Evolutionary conservation across 2,329 filamentous ascomycete genomes (phyloP).

Genomic region (Bimuria novae-zelandiae): DNA sequence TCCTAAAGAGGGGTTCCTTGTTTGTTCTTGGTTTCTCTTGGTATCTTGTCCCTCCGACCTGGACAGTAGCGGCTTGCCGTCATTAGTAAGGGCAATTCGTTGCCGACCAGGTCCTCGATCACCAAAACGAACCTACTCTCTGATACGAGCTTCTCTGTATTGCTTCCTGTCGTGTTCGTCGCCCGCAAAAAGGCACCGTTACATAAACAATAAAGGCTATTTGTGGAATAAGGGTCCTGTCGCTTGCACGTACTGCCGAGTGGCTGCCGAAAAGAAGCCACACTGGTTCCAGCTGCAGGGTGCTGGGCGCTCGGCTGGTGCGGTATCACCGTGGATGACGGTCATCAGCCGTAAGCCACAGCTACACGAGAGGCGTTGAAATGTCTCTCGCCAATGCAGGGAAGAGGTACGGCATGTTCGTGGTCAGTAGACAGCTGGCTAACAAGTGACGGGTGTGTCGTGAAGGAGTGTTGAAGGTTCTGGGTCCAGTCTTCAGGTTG

Average conservation of each 20-base stretch:
- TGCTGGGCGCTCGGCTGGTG: background rate
- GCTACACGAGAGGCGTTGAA: background rate
- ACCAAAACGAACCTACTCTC: background rate
- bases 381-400: background rate
- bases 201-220: background rate
- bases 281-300: background rate
- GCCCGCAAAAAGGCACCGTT: background rate
- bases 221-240: background rate
- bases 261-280: background rate
- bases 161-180: background rate
- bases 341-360: slow-evolving; percentile 2
- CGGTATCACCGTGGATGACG: background rate
- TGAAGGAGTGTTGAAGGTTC: background rate
- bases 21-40: background rate
- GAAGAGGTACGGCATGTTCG: slow-evolving; percentile 2
- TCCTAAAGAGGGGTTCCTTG: background rate
- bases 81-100: background rate
- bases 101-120: background rate
- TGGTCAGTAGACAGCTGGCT: background rate
- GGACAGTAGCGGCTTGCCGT: background rate
- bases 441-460: background rate
- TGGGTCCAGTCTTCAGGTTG: too few species aligned
- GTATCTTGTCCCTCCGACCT: too few species aligned
- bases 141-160: background rate
- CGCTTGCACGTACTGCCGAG: background rate